A percentile compares a stretch with the other conserved stretches of the same genome.
Evolutionary conservation across 2,329 filamentous ascomycete genomes (phyloP).

Genomic region (Colletotrichum godetiae): DNA sequence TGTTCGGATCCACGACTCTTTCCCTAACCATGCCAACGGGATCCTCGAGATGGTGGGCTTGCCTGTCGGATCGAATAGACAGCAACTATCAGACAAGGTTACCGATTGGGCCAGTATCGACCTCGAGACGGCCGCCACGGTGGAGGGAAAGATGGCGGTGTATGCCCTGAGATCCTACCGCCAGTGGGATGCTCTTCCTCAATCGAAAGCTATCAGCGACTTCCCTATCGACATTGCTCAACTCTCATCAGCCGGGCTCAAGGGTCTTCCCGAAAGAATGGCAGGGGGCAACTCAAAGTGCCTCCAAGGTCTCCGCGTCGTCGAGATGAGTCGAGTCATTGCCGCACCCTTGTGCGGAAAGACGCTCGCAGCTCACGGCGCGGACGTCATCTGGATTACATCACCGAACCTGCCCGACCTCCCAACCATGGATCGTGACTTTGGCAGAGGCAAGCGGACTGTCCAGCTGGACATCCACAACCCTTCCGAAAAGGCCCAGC

Average conservation of each 20-base stretch:
- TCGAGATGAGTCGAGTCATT: slow-evolving; percentile 49
- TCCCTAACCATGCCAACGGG: slow-evolving; percentile 60
- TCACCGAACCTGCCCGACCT: slow-evolving; percentile 46
- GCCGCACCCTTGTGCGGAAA: slow-evolving; percentile 47
- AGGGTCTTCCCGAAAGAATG: slow-evolving; percentile 42
- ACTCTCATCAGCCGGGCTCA: slow-evolving; percentile 37
- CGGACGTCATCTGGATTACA: slow-evolving; percentile 48
- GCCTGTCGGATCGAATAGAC: slow-evolving; percentile 42
- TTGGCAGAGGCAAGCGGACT: slow-evolving; percentile 48
- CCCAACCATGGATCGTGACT: slow-evolving; percentile 45
- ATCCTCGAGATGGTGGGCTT: slow-evolving; percentile 57
- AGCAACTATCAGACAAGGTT: not conserved
- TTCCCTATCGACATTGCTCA: slow-evolving; percentile 58
- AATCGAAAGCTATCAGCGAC: slow-evolving; percentile 54
- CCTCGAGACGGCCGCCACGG: slow-evolving; percentile 57
- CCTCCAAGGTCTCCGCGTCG: slow-evolving; percentile 43
- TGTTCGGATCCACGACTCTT: slow-evolving; percentile 66
- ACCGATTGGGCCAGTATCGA: slow-evolving; percentile 55
- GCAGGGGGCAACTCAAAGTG: slow-evolving; percentile 49
- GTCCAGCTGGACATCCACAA: slow-evolving; percentile 43
- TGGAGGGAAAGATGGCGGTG: slow-evolving; percentile 53
- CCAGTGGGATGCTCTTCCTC: slow-evolving; percentile 63
- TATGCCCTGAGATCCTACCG: slow-evolving; percentile 60
- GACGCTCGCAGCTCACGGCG: slow-evolving; percentile 46
- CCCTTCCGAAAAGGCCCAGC: slow-evolving; percentile 37